A percentile compares a stretch with the other conserved stretches of the same genome.
Evolutionary conservation across 2,329 filamentous ascomycete genomes (phyloP).

Genomic region (Cryphonectria radicalis): DNA sequence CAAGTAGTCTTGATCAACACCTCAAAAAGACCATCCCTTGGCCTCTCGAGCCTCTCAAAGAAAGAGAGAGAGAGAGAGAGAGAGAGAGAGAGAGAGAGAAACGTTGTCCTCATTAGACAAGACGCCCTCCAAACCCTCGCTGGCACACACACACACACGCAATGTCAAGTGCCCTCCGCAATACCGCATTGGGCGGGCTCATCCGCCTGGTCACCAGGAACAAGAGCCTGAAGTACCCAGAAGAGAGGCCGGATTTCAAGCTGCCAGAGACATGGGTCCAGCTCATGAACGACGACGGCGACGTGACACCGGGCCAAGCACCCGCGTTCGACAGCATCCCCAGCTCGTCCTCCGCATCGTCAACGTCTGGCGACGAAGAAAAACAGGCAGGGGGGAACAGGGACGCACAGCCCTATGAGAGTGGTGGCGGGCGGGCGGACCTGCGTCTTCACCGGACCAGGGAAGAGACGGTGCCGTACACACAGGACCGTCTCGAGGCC

Average conservation of each 20-base stretch:
- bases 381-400: conserved; percentile 28
- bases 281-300: conserved; percentile 70
- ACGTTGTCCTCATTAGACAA: not conserved
- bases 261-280: conserved; percentile 67
- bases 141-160: too few species aligned
- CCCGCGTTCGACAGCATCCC: conserved; percentile 26
- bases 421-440: conserved; percentile 18
- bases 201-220: conserved; percentile 38
- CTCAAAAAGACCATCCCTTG: not conserved
- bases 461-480: conserved; percentile 35
- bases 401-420: conserved; percentile 31
- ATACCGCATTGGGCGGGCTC: conserved; percentile 36
- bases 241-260: conserved; percentile 70
- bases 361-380: conserved; percentile 33
- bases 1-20: not conserved
- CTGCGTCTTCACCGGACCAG: conserved; percentile 32
- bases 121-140: too few species aligned
- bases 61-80: too few species aligned
- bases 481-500: conserved; percentile 33
- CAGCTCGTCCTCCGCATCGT: conserved; percentile 14
- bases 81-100: not conserved
- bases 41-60: not conserved
- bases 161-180: conserved; percentile 27
- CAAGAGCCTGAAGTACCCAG: conserved; percentile 58
- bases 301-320: conserved; percentile 40